Conservation (phyloP, 768 basidiomycete species). For the Russula sp. region DNA sequence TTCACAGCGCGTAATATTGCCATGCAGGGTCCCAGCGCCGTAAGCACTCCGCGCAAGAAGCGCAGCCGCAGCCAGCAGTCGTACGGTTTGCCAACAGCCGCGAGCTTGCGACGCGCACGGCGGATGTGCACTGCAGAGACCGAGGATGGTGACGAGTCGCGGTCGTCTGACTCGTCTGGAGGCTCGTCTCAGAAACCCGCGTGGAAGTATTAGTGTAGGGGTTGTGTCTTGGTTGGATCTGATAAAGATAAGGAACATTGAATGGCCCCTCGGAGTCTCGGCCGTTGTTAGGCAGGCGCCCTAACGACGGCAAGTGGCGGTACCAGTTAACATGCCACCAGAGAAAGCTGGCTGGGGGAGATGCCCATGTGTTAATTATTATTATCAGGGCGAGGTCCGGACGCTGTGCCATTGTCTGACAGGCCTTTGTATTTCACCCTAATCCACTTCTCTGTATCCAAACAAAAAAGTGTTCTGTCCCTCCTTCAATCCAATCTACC, state of each 20-base stretch:
- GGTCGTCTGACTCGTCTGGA: slow-evolving; percentile 10
- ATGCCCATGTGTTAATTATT: neutral
- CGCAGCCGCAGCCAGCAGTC: slow-evolving; percentile 6
- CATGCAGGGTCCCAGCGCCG: slow-evolving; percentile 8
- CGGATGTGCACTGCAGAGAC: neutral
- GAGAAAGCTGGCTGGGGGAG: neutral
- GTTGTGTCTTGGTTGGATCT: neutral
- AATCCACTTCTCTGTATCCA: too few species aligned
- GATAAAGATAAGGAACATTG: neutral
- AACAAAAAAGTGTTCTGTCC: too few species aligned
- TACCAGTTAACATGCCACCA: neutral
- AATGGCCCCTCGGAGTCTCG: neutral
- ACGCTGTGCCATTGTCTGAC: neutral
- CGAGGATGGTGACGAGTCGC: slow-evolving; percentile 14
- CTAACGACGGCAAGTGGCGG: slow-evolving; percentile 11
- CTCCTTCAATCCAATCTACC: too few species aligned
- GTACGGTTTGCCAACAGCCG: slow-evolving; percentile 14
- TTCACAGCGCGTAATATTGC: slow-evolving; percentile 4
- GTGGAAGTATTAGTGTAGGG: slow-evolving; percentile 11
- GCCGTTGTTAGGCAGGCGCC: slow-evolving; percentile 3
- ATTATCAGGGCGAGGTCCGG: neutral
- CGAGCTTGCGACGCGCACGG: slow-evolving; percentile 11
- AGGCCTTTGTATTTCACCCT: neutral
- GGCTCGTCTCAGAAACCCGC: slow-evolving; percentile 15
- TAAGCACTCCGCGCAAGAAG: slow-evolving; percentile 16